Evolutionary conservation across 106 monocot genomes (phyloP).

Genomic region (Dendrobium huoshanense): DNA sequence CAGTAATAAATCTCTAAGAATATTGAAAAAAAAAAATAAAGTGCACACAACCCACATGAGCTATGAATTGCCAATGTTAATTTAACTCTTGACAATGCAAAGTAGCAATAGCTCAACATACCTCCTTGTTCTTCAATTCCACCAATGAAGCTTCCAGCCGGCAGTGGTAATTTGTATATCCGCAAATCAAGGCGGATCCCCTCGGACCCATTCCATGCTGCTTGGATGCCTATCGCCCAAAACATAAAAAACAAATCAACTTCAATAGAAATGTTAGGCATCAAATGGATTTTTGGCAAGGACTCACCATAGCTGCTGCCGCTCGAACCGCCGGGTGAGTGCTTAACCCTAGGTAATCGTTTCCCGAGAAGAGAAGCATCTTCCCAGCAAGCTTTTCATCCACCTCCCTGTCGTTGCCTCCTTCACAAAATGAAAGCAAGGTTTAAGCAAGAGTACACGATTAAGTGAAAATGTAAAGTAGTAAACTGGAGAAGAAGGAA

Average conservation of each 20-base stretch:
- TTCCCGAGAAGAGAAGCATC: constrained; percentile 86
- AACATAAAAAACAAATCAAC: background rate
- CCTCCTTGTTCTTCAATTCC: constrained; percentile 92
- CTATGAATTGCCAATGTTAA: background rate
- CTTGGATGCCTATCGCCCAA: constrained; percentile 44
- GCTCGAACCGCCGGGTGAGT: constrained; percentile 59
- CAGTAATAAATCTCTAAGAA: too few species aligned
- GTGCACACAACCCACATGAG: background rate
- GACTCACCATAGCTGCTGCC: constrained; percentile 50
- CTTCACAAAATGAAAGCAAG: background rate
- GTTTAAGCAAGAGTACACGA: background rate
- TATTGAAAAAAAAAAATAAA: background rate
- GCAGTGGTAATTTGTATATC: constrained; percentile 78
- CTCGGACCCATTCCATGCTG: constrained; percentile 81
- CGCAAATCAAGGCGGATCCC: constrained; percentile 84
- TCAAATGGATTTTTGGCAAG: background rate
- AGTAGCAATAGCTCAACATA: constrained; percentile 10
- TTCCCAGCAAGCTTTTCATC: constrained; percentile 19
- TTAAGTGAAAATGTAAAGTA: background rate
- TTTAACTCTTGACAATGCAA: background rate
- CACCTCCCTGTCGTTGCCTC: background rate
- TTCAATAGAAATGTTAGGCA: background rate
- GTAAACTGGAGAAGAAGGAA: background rate
- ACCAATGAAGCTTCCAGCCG: constrained; percentile 58
- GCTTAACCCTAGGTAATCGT: constrained; percentile 84